Conservation (phyloP, 495 filamentous ascomycete genomes). For the Hypoxylon intermedium region DNA sequence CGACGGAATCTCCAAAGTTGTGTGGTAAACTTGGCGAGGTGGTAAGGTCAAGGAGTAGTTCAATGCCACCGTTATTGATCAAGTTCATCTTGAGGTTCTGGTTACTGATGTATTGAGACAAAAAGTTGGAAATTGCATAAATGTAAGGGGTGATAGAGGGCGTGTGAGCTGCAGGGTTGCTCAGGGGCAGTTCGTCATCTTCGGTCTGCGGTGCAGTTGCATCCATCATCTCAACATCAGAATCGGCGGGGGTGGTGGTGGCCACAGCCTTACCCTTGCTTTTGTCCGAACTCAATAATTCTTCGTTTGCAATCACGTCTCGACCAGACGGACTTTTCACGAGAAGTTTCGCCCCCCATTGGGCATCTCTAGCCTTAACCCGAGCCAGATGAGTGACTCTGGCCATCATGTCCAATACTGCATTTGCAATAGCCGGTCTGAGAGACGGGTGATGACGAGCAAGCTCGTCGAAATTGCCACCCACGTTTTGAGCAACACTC, state of each 20-base stretch:
- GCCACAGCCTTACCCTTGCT: slow-evolving; percentile 50
- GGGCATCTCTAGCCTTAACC: slow-evolving; percentile 67
- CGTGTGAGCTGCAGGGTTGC: slow-evolving; percentile 19
- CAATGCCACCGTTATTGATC: slow-evolving; percentile 78
- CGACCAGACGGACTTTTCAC: slow-evolving; percentile 60
- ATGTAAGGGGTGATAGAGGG: slow-evolving; percentile 68
- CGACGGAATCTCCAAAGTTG: slow-evolving; percentile 72
- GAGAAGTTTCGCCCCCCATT: slow-evolving; percentile 82
- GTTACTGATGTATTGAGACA: slow-evolving; percentile 80
- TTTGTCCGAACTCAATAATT: slow-evolving; percentile 41
- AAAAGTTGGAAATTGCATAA: slow-evolving; percentile 73
- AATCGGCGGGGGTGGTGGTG: slow-evolving; percentile 38
- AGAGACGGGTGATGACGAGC: slow-evolving; percentile 89
- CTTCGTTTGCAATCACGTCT: slow-evolving; percentile 58
- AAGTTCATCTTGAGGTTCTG: slow-evolving; percentile 75
- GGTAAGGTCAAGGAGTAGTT: slow-evolving; percentile 82
- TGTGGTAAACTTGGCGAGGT: slow-evolving; percentile 78
- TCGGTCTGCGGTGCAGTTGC: slow-evolving; percentile 42
- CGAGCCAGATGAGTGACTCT: slow-evolving; percentile 75
- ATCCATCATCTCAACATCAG: slow-evolving; percentile 67
- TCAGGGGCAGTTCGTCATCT: slow-evolving; percentile 14
- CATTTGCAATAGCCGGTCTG: slow-evolving; percentile 77
- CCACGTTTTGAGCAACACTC: slow-evolving; percentile 69
- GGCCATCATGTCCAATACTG: slow-evolving; percentile 82
- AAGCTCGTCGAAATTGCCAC: slow-evolving; percentile 89